Conservation (phyloP, 257 asterid species). For the Solanum dulcamara region DNA sequence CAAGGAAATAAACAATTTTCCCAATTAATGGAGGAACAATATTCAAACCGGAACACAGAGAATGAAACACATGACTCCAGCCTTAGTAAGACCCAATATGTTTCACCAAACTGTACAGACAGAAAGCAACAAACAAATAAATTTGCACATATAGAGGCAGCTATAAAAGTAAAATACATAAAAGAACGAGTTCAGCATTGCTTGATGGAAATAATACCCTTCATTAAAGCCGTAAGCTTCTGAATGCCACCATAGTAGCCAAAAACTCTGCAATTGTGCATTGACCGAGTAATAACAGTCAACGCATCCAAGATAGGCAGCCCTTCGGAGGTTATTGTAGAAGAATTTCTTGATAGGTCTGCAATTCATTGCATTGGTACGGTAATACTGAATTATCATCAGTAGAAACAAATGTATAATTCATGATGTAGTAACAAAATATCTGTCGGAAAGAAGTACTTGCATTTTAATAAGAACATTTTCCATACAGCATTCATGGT, state of each 20-base stretch:
- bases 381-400: background rate
- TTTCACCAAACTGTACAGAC: background rate
- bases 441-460: background rate
- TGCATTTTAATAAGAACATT: background rate
- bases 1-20: background rate
- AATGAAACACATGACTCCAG: background rate
- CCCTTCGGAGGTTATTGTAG: conserved; percentile 46
- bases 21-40: background rate
- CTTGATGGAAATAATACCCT: conserved; percentile 36
- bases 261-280: conserved; percentile 85
- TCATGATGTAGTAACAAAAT: background rate
- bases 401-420: background rate
- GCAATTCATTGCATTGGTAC: conserved; percentile 16
- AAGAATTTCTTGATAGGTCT: conserved; percentile 41
- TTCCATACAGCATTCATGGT: background rate
- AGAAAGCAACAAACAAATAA: background rate
- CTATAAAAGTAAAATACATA: background rate
- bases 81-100: background rate
- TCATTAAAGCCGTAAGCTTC: conserved; percentile 87
- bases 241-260: conserved; percentile 79
- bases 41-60: background rate
- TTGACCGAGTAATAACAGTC: conserved; percentile 60
- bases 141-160: background rate
- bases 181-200: background rate
- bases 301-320: conserved; percentile 76